Percentiles rank a stretch among this genome's conserved stretches.
Conservation (phyloP, 169 alveolate species). For the Ichthyophthirius multifiliis region DNA sequence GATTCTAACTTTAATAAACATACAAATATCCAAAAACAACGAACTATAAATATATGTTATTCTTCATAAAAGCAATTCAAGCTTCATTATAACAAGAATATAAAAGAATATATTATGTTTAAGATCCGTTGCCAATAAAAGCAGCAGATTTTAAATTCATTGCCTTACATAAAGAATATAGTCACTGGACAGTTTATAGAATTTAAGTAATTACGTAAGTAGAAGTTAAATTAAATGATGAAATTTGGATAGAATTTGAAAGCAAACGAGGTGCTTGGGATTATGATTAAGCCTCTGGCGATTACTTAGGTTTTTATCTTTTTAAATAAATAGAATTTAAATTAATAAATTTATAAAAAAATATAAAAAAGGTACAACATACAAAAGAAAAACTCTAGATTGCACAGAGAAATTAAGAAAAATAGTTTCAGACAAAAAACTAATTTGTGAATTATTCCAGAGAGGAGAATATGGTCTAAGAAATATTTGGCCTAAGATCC, state of each 20-base stretch:
- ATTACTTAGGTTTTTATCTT: background rate
- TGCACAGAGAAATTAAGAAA: background rate
- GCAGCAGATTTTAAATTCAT: background rate
- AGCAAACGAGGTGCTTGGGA: background rate
- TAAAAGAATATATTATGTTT: background rate
- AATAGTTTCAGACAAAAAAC: background rate
- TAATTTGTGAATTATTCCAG: background rate
- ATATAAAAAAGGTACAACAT: background rate
- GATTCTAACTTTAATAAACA: too few species aligned
- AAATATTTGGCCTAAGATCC: background rate
- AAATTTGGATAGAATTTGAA: slow-evolving; percentile 2
- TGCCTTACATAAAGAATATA: background rate
- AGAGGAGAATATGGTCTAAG: background rate
- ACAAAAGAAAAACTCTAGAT: background rate
- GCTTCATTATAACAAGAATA: too few species aligned
- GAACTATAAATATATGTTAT: too few species aligned
- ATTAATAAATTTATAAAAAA: background rate
- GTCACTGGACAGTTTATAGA: background rate
- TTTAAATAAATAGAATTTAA: background rate
- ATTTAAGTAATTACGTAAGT: background rate
- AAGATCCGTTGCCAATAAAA: background rate
- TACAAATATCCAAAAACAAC: too few species aligned
- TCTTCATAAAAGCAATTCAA: too few species aligned
- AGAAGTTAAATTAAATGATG: background rate
- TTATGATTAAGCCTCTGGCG: background rate